phyloP scores from a whole-genome alignment of 1,139 yeast genomes.

The Candida glucosophila region DNA sequence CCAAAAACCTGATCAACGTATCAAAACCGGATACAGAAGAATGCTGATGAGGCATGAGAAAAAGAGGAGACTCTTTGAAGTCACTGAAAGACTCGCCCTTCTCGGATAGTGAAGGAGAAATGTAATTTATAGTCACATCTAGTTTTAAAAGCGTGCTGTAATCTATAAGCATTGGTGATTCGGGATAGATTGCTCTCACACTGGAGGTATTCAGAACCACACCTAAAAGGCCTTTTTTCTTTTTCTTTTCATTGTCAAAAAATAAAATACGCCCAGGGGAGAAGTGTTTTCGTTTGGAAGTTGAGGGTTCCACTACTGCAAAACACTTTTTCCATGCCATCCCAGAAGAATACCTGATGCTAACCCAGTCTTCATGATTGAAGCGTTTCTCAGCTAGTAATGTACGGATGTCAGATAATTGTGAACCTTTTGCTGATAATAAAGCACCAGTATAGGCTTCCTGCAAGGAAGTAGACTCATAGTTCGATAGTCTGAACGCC shows the following conservation, averaged over 20 bases:
- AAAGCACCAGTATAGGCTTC: conserved; percentile 95
- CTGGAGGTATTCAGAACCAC: conserved; percentile 61
- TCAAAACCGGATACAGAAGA: conserved; percentile 93
- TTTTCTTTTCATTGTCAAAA: conserved; percentile 61
- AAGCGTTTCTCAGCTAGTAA: conserved; percentile 78
- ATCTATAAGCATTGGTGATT: conserved; percentile 70
- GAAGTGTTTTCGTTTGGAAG: conserved; percentile 34
- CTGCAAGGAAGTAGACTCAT: conserved; percentile 74
- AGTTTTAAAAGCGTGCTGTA: conserved; percentile 80
- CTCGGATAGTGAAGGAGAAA: conserved; percentile 29
- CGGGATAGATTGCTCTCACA: conserved; percentile 92
- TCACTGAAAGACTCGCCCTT: conserved; percentile 41
- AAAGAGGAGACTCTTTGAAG: conserved; percentile 71
- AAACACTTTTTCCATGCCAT: conserved; percentile 97
- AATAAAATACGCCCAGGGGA: conserved; percentile 52
- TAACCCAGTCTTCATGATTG: conserved; percentile 89
- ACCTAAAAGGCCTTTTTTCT: conserved; percentile 74
- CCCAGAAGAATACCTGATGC: conserved; percentile 91
- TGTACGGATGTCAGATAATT: conserved; percentile 78
- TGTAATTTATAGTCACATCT: conserved; percentile 71
- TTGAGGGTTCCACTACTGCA: conserved; percentile 78
- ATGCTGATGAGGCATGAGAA: conserved; percentile 92
- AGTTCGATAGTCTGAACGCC: conserved; percentile 71
- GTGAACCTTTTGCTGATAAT: conserved; percentile 78
- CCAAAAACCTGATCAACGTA: conserved; percentile 77